A percentile compares a stretch with the other conserved stretches of the same genome.
phyloP scores from a whole-genome alignment of 2,329 filamentous ascomycete genomes.

The Colletotrichum sp. region DNA sequence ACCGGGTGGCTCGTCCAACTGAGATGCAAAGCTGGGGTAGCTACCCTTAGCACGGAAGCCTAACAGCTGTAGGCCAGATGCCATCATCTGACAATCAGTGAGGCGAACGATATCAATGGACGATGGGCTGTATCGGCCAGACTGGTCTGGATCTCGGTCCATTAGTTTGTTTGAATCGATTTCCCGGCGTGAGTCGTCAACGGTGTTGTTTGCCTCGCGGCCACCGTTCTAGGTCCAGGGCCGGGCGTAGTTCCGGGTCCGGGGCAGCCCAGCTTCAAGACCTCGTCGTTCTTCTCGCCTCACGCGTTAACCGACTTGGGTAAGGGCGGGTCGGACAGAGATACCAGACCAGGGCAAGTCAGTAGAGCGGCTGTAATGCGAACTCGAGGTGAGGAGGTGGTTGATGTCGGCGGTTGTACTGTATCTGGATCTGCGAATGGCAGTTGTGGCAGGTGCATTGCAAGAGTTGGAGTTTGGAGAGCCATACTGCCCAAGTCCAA shows the following conservation, averaged over 20 bases:
- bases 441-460: neutral
- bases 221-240: slow-evolving; percentile 1
- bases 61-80: neutral
- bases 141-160: slow-evolving; percentile 9
- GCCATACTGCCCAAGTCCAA: neutral
- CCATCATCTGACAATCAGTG: neutral
- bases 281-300: neutral
- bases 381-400: neutral
- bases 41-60: neutral
- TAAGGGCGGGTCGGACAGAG: neutral
- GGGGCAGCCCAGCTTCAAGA: neutral
- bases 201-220: neutral
- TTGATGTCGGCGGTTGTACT: neutral
- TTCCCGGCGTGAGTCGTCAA: neutral
- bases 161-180: neutral
- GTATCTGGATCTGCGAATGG: neutral
- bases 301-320: neutral
- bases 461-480: neutral
- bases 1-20: neutral
- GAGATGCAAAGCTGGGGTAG: slow-evolving; percentile 12
- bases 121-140: neutral
- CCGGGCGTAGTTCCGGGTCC: neutral
- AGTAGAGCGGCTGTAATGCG: neutral
- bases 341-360: neutral
- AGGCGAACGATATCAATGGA: neutral